Percentiles rank a stretch among this genome's conserved stretches.
phyloP scores from a whole-genome alignment of 345 rosid species.

The Bretschneidera sinensis region DNA sequence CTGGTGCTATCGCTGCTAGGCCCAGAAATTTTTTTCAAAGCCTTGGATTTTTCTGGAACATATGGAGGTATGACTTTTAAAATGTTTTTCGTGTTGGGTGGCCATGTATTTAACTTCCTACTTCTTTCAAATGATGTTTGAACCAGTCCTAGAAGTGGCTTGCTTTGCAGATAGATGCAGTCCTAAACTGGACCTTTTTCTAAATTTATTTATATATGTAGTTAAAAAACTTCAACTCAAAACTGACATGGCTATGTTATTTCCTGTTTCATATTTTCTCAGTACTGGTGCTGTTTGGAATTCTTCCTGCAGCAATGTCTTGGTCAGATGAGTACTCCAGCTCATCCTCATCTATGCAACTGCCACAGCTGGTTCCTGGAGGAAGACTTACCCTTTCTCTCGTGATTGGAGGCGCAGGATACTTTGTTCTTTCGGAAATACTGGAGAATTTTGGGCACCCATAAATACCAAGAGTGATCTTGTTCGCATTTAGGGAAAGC shows the following conservation, averaged over 20 bases:
- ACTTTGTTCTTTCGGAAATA: slow-evolving; percentile 55
- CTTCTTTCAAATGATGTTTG: not conserved
- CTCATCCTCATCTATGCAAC: slow-evolving; percentile 27
- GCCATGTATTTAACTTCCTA: too few species aligned
- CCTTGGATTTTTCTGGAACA: slow-evolving; percentile 91
- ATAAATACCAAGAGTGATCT: not conserved
- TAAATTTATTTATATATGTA: not conserved
- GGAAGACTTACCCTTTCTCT: slow-evolving; percentile 62
- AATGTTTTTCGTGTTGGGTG: not conserved
- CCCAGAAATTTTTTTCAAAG: slow-evolving; percentile 92
- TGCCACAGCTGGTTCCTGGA: slow-evolving; percentile 60
- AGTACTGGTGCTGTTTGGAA: slow-evolving; percentile 79
- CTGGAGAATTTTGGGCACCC: slow-evolving; percentile 27
- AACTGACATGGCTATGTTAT: not conserved
- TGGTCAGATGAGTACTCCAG: slow-evolving; percentile 79
- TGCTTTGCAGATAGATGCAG: slow-evolving; percentile 2
- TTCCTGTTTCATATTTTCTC: slow-evolving; percentile 7
- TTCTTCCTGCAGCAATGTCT: slow-evolving; percentile 89
- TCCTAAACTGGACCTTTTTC: too few species aligned
- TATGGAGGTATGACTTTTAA: slow-evolving; percentile 65
- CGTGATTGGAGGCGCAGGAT: slow-evolving; percentile 59
- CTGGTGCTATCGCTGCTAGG: slow-evolving; percentile 59
- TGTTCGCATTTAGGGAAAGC: too few species aligned
- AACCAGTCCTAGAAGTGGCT: not conserved
- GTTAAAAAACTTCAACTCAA: not conserved